Conservation (phyloP, 2,329 filamentous ascomycete genomes). For the Rhynchosporium secalis region DNA sequence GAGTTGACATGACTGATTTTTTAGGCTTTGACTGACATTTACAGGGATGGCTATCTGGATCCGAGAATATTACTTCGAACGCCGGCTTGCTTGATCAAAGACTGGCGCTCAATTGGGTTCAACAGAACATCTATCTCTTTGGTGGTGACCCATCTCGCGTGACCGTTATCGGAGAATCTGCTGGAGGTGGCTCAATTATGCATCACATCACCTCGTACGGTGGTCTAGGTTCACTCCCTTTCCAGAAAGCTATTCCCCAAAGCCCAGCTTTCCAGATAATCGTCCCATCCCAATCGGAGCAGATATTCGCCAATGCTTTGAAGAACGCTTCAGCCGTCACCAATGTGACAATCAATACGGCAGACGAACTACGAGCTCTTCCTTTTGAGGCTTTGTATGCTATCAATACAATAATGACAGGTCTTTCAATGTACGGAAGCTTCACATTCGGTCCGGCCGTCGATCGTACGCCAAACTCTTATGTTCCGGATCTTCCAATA, state of each 20-base stretch:
- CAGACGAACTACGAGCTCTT: constrained; percentile 23
- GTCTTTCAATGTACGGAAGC: constrained; percentile 40
- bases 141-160: constrained; percentile 53
- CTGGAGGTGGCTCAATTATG: constrained; percentile 54
- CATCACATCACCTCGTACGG: constrained; percentile 57
- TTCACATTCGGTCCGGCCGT: constrained; percentile 48
- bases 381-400: constrained; percentile 21
- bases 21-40: not conserved
- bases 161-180: constrained; percentile 52
- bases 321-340: constrained; percentile 24
- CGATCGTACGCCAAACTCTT: constrained; percentile 45
- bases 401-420: constrained; percentile 26
- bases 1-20: constrained; percentile 11
- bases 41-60: constrained; percentile 41
- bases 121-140: constrained; percentile 53
- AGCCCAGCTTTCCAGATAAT: constrained; percentile 31
- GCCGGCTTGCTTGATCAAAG: constrained; percentile 55
- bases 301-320: constrained; percentile 25
- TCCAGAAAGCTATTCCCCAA: constrained; percentile 43
- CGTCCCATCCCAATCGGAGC: constrained; percentile 12
- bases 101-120: constrained; percentile 58
- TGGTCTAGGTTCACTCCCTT: constrained; percentile 43
- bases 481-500: constrained; percentile 48
- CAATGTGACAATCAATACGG: constrained; percentile 20
- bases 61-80: constrained; percentile 41